Evolutionary conservation across 2,329 filamentous ascomycete species (phyloP), one percentile per base, ranked within the genome.

Genomic region (Nothophoma quercina): DNA sequence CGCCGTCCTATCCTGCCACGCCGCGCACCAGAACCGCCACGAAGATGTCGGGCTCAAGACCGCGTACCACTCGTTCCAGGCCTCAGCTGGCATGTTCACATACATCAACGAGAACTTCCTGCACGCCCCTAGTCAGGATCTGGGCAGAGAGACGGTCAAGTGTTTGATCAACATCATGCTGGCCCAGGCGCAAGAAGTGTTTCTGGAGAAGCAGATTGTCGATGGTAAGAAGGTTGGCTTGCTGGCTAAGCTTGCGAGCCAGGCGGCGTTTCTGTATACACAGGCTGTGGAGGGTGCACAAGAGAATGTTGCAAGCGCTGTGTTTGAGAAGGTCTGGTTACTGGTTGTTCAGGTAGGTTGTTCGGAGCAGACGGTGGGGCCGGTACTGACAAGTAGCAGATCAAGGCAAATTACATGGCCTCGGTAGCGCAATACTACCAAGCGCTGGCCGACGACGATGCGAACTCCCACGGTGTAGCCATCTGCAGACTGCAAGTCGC

Each of bases 91-190:
- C 78, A 99, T 99, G 95, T 99, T 98, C 75, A 98, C 93, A 45
- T 99, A 99, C 70, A 99, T 99, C 79, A 99, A 99, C 76, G 95
- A 99, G 78, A 99, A 99, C 78, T 99, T 99, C 73, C 81, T 99
- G 28, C 95, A 99, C 69, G 95, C 95, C 1, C 95, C 96, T 0
- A 97, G 93, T 7, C 93, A 91, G n/a, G 95, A 99, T 70, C 78
- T 99, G 39, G 98, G 93, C 73, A 82, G 95, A 55, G 93, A 99
- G 42, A 99, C 95, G 0, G 91, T 99, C 68, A 97, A 97, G 78
- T 92, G 91, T 0, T 77, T 99, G 60, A 98, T 99, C 70, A 85
- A 88, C 43, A 86, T 99, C 54, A 98, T 91, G 83, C 84, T 99
- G 48, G 96, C 93, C 1, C 95, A 99, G 75, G 93, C 90, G 4